Percentiles rank a stretch among this genome's conserved stretches.
phyloP scores from a whole-genome alignment of 805 yeast species.

The Starmerella apicola region DNA sequence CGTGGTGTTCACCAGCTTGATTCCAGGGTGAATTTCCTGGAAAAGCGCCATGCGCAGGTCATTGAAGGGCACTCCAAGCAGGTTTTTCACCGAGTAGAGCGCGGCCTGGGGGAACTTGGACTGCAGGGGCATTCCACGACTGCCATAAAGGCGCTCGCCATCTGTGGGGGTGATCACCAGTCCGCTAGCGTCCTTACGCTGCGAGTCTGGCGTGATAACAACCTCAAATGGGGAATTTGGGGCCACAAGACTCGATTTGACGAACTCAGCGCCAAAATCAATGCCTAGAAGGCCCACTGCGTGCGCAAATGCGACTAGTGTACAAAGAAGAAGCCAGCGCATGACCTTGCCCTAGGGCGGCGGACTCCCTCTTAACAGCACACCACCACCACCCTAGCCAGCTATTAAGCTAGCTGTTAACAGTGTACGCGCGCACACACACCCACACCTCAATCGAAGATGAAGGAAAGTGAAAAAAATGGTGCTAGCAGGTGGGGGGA shows the following conservation, averaged over 20 bases:
- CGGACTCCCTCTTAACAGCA: too few relatives aligned
- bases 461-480: too few relatives aligned
- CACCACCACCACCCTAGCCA: too few relatives aligned
- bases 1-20: conserved; percentile 31
- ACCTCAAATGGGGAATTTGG: conserved; percentile 84
- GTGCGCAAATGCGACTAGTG: conserved; percentile 28
- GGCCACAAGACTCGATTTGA: conserved; percentile 79
- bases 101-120: conserved; percentile 65
- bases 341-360: too few relatives aligned
- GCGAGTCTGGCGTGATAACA: conserved; percentile 78
- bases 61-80: conserved; percentile 47
- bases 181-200: conserved; percentile 79
- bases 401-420: too few relatives aligned
- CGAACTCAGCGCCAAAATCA: conserved; percentile 78
- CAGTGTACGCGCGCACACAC: too few relatives aligned
- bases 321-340: too few relatives aligned
- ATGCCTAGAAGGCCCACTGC: conserved; percentile 61
- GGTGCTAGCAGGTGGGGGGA: too few relatives aligned
- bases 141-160: conserved; percentile 58
- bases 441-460: too few relatives aligned
- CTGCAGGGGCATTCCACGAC: conserved; percentile 55
- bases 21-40: conserved; percentile 47
- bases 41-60: conserved; percentile 39
- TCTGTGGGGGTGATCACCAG: conserved; percentile 39
- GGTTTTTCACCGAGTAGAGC: conserved; percentile 51